Percentiles rank a stretch among this genome's conserved stretches.
Evolutionary conservation across 306 rosid species (phyloP).

Genomic region (Biancaea sappan): DNA sequence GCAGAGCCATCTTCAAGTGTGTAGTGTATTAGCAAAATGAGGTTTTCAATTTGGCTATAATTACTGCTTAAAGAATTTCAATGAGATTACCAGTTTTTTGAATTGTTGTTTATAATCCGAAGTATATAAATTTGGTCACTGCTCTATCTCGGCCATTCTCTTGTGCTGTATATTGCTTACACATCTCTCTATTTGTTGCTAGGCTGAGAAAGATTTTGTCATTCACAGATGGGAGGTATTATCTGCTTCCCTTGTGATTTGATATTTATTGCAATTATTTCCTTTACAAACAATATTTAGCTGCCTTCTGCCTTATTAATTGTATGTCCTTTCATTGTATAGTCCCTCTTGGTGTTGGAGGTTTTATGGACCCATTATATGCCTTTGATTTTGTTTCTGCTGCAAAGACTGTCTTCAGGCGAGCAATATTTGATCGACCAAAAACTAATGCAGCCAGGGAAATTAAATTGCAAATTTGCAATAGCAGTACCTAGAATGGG

Average conservation of each 20-base stretch:
- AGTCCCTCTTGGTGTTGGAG: slow-evolving; percentile 16
- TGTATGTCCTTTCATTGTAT: slow-evolving; percentile 3
- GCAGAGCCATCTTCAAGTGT: slow-evolving; percentile 4
- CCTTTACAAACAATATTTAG: slow-evolving; percentile 19
- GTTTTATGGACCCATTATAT: slow-evolving; percentile 26
- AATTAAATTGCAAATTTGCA: slow-evolving; percentile 24
- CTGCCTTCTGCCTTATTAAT: slow-evolving; percentile 25
- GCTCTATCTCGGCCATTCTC: slow-evolving; percentile 22
- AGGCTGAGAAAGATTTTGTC: slow-evolving; percentile 48
- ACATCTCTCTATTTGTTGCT: slow-evolving; percentile 40
- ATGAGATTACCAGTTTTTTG: slow-evolving; percentile 25
- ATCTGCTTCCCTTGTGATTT: slow-evolving; percentile 27
- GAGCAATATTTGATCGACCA: slow-evolving; percentile 26
- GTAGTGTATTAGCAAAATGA: slow-evolving; percentile 12
- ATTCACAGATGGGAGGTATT: slow-evolving; percentile 36
- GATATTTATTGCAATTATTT: slow-evolving; percentile 28
- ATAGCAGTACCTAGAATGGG: slow-evolving; percentile 19
- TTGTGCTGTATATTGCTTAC: slow-evolving; percentile 40
- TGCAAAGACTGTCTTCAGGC: slow-evolving; percentile 34
- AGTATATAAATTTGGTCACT: not conserved
- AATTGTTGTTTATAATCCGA: slow-evolving; percentile 16
- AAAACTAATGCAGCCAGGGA: slow-evolving; percentile 28
- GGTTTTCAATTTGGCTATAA: slow-evolving; percentile 24
- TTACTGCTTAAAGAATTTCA: slow-evolving; percentile 23
- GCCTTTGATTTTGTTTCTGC: slow-evolving; percentile 35